phyloP scores from a whole-genome alignment of 805 yeast genomes.

The Dipodascus albidus region DNA sequence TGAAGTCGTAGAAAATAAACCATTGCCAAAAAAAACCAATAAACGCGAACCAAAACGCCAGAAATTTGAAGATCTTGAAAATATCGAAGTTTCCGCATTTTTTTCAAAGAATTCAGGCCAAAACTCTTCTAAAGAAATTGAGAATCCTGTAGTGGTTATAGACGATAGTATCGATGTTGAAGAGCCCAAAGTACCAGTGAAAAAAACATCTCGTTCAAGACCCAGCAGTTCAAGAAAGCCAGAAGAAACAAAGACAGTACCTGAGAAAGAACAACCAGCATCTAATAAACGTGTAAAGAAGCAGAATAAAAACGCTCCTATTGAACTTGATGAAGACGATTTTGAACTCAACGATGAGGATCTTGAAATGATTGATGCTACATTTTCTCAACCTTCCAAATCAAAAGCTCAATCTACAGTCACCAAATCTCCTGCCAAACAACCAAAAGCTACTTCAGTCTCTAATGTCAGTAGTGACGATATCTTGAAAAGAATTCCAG shows the following conservation, averaged over 20 bases:
- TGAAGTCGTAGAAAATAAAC: neutral
- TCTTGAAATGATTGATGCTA: neutral
- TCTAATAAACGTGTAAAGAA: too few relatives aligned
- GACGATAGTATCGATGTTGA: too few relatives aligned
- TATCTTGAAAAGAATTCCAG: slow-evolving; percentile 54
- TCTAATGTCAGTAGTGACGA: slow-evolving; percentile 35
- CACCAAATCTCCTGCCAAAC: neutral
- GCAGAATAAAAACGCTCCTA: neutral
- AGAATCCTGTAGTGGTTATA: too few relatives aligned
- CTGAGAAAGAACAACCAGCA: too few relatives aligned
- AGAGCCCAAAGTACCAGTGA: too few relatives aligned
- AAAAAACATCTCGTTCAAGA: too few relatives aligned
- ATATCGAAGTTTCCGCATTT: neutral
- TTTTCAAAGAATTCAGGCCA: neutral
- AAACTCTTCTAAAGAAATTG: neutral
- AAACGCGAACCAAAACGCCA: slow-evolving; percentile 1
- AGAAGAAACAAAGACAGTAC: too few relatives aligned
- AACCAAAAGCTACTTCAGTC: slow-evolving; percentile 3
- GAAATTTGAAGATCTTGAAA: slow-evolving; percentile 4
- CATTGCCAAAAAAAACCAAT: neutral
- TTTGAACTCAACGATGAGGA: neutral
- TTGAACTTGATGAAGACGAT: neutral
- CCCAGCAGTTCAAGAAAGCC: too few relatives aligned
- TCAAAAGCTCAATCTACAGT: neutral
- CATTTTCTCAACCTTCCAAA: neutral